These are phyloP conservation scores for Amoebophrya sp. DNA, from an alignment of 169 alveolate genomes.

Conservation along the genomic window DNA sequence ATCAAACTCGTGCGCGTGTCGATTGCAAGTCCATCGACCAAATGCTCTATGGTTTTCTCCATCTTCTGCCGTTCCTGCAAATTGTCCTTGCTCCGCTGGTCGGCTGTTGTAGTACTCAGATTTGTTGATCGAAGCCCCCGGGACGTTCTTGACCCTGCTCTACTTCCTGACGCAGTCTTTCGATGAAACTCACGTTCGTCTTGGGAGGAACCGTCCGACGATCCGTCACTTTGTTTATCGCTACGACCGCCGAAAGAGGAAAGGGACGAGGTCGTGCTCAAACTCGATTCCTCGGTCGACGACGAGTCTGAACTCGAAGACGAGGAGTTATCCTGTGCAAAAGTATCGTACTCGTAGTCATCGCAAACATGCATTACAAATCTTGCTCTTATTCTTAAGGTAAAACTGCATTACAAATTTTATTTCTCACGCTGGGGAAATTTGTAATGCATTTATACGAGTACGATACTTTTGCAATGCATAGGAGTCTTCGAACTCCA, in stretches of 20 bases:
- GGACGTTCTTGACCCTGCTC: background rate
- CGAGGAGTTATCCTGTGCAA: background rate
- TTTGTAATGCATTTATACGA: background rate
- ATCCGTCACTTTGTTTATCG: background rate
- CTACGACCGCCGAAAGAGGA: background rate
- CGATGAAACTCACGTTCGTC: background rate
- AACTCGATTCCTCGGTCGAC: no score
- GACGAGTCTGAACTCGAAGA: no score
- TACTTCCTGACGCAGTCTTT: background rate
- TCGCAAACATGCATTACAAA: background rate
- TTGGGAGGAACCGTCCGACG: background rate
- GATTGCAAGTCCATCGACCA: background rate
- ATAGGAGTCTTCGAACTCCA: background rate
- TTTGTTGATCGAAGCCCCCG: background rate
- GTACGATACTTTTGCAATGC: background rate
- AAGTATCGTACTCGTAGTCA: background rate
- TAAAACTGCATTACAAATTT: background rate
- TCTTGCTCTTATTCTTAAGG: background rate
- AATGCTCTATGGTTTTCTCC: background rate
- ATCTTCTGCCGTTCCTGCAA: background rate
- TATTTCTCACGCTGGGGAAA: background rate
- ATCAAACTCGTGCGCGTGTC: background rate
- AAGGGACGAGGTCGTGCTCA: no score
- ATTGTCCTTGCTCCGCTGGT: background rate
- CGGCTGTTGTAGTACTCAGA: background rate